phyloP scores from a whole-genome alignment of 2,329 filamentous ascomycete species.

The Talaromyces rugulosus region DNA sequence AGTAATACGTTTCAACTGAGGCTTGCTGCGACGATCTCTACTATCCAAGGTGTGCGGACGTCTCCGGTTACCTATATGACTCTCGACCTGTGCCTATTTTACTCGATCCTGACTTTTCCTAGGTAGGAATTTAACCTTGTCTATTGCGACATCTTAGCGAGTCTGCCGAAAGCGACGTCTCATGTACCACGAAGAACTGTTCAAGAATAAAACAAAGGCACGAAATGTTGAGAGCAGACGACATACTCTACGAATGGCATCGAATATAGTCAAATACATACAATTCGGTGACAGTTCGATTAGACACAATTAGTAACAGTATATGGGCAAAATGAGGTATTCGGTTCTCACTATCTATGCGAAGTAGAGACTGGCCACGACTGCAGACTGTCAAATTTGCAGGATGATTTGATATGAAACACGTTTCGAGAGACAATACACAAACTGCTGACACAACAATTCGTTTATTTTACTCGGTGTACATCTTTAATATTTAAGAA shows the following conservation, averaged over 20 bases:
- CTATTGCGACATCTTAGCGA: background rate
- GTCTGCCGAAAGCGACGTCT: background rate
- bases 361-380: background rate
- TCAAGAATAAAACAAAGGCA: no score
- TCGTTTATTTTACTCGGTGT: background rate
- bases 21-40: background rate
- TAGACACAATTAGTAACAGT: no score
- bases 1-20: background rate
- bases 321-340: background rate
- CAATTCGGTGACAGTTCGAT: background rate
- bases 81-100: background rate
- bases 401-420: no score
- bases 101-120: background rate
- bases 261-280: background rate
- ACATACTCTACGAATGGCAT: no score
- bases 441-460: background rate
- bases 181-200: background rate
- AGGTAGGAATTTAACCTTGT: background rate
- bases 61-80: background rate
- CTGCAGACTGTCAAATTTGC: background rate
- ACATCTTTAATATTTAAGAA: background rate
- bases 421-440: background rate
- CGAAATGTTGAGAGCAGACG: no score
- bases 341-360: background rate
- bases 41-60: background rate